Conservation (phyloP, 495 filamentous ascomycete genomes). For the Cladorrhinum samala region DNA sequence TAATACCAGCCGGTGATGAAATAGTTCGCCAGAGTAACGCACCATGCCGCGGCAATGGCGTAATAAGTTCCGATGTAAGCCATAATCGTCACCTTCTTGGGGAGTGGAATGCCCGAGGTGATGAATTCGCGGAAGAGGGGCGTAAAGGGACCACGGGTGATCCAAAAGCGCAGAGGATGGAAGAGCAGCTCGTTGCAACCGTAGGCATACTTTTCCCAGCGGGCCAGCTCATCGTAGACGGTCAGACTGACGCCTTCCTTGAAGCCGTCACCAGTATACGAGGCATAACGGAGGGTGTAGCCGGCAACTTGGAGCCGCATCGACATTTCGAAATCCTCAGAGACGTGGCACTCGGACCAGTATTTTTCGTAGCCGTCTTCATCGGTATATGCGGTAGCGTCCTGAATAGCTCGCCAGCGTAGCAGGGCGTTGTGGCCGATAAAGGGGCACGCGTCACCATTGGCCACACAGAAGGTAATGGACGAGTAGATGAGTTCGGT, state of each 20-base stretch:
- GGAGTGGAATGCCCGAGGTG: constrained; percentile 64
- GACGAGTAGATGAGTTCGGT: constrained; percentile 76
- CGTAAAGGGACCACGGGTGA: constrained; percentile 63
- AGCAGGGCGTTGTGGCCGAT: constrained; percentile 78
- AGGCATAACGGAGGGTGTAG: constrained; percentile 67
- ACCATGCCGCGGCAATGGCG: constrained; percentile 72
- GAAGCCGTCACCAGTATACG: constrained; percentile 69
- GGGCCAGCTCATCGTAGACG: constrained; percentile 75
- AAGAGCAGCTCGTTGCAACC: constrained; percentile 83
- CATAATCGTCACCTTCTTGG: constrained; percentile 73
- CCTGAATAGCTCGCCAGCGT: constrained; percentile 71
- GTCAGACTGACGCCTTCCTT: constrained; percentile 84
- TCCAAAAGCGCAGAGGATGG: constrained; percentile 61
- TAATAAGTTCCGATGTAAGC: constrained; percentile 88
- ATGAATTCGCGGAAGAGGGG: constrained; percentile 66
- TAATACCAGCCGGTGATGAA: constrained; percentile 72
- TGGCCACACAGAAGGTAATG: constrained; percentile 70
- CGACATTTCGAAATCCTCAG: constrained; percentile 83
- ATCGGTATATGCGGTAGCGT: constrained; percentile 58
- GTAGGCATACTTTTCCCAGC: constrained; percentile 85
- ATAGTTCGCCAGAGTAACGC: constrained; percentile 71
- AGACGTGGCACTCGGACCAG: constrained; percentile 78
- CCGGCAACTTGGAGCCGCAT: constrained; percentile 67
- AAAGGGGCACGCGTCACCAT: constrained; percentile 75
- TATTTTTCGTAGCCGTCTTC: constrained; percentile 69